These are phyloP conservation scores for Geosmithia flava DNA, from an alignment of 2,329 filamentous ascomycete species.

Conservation along the genomic window DNA sequence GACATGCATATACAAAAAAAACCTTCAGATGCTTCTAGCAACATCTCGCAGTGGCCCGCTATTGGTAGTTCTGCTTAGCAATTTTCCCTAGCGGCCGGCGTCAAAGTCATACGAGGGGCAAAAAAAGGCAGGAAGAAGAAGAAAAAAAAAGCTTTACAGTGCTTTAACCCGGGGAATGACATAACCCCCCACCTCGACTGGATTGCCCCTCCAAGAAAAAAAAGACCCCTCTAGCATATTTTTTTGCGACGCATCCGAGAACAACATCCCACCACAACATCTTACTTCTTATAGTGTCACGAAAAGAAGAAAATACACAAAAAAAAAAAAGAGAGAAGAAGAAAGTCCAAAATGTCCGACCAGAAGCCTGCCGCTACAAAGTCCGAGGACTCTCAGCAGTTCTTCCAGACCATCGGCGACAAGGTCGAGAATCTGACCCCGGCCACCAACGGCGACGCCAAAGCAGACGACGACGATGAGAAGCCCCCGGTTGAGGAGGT, in stretches of 20 bases:
- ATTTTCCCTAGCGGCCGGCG: background rate
- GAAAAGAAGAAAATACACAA: background rate
- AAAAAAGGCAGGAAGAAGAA: background rate
- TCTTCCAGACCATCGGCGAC: slow-evolving; percentile 51
- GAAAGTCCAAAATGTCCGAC: slow-evolving; percentile 25
- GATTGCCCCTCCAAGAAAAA: slow-evolving; percentile 19
- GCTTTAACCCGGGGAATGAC: slow-evolving; percentile 9
- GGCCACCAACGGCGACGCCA: slow-evolving; percentile 22
- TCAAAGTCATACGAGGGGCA: background rate
- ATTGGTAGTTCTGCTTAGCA: background rate
- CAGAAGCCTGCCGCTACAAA: slow-evolving; percentile 14
- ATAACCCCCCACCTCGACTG: slow-evolving; percentile 8
- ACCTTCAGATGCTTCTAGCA: background rate
- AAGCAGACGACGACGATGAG: slow-evolving; percentile 27
- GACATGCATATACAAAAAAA: background rate
- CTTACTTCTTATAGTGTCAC: background rate
- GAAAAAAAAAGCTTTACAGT: background rate
- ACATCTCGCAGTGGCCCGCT: slow-evolving; percentile 1
- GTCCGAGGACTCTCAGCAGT: slow-evolving; percentile 31
- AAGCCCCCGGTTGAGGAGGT: slow-evolving; percentile 51
- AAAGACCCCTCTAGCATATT: slow-evolving; percentile 12
- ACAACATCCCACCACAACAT: background rate
- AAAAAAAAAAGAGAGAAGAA: background rate
- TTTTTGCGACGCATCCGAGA: background rate
- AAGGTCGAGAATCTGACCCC: slow-evolving; percentile 40